A percentile compares a stretch with the other conserved stretches of the same genome.
These are phyloP conservation scores for Gaertneriomyces semiglobifer DNA, from an alignment of 192 early-diverging fungal species.

Conservation along the genomic window DNA sequence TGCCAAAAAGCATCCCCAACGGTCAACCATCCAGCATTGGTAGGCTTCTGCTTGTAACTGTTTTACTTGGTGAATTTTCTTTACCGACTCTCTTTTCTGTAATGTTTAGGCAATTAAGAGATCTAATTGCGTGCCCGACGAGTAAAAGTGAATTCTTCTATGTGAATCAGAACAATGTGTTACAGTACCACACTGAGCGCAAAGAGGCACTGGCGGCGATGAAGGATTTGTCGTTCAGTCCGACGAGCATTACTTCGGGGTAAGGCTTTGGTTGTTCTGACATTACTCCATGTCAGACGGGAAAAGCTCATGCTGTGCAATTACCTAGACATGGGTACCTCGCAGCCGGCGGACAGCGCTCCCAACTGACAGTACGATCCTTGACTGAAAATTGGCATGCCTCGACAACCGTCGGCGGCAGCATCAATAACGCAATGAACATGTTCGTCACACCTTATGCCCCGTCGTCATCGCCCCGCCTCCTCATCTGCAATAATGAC, in stretches of 20 bases:
- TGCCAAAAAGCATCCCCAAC: conserved; percentile 68
- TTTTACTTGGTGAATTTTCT: not conserved
- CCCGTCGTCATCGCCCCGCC: conserved; percentile 29
- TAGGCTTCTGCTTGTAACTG: conserved; percentile 23
- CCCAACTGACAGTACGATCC: conserved; percentile 74
- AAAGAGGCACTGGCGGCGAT: conserved; percentile 45
- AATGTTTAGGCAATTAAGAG: conserved; percentile 81
- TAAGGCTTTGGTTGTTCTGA: conserved; percentile 26
- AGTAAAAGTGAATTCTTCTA: conserved; percentile 73
- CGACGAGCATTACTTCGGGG: conserved; percentile 71
- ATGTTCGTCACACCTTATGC: conserved; percentile 37
- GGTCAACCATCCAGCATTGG: conserved; percentile 93
- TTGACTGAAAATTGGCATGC: conserved; percentile 61
- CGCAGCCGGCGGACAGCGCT: conserved; percentile 87
- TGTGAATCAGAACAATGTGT: conserved; percentile 70
- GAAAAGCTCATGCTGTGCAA: not conserved
- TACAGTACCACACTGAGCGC: conserved; percentile 56
- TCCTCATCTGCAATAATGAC: conserved; percentile 93
- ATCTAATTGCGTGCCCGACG: conserved; percentile 77
- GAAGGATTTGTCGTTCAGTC: conserved; percentile 73
- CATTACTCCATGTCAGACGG: not conserved
- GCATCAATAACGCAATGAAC: conserved; percentile 86
- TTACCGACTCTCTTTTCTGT: not conserved
- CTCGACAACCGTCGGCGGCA: conserved; percentile 58
- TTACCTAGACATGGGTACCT: conserved; percentile 62